Base-by-base conservation (phyloP, 75 land plant genomes). In the Ceratopteris richardii region DNA sequence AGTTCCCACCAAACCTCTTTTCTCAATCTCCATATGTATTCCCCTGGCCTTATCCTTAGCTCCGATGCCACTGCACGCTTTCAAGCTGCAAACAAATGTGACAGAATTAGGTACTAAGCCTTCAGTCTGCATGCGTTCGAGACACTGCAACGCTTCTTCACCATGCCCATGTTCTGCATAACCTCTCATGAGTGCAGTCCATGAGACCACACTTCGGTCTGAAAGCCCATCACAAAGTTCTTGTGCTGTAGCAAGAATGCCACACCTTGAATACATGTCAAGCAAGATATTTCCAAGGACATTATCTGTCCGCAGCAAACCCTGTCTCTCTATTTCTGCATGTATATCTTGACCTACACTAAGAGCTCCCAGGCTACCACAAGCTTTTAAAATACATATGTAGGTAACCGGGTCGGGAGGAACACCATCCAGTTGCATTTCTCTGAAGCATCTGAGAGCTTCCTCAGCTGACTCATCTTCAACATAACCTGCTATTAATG, bases 191-290 rank as follows among this genome's bases (percentile, higher is more conserved):
- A 46, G 22, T 46, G 50, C 14, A 46, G 18, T 46, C 50, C 50
- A 46, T 3, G 50, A 46, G 22, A 46, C 4, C 2, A 46, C 22
- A 46, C 17, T 21, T 21, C 50, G 50, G 17, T 2, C 18, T 21
- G 50, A 21, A 14, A 46, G 50, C 12, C 22, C 22, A 46, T 46
- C 50, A 46, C 83, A 87, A 9, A 69, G 62, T 46, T 71, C 61
- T 51, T 55, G 57, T 22, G 91, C 78, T 31, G 69, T 63, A 41
- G 74, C 60, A 17, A 75, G 23, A 44, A 73, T 76, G 19, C 65
- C 64, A 62, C 83, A 87, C 54, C 77, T 87, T 14, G 72, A 78
- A 64, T 84, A 80, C 29, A 80, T 70, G 51, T 77, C 83, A 41
- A 84, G 75, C 9, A 80, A 51, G 47, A 84, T 67, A 24, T 80